Base-by-base conservation (phyloP, 2,329 filamentous ascomycete genomes). In the Colletotrichum eremochloae region DNA sequence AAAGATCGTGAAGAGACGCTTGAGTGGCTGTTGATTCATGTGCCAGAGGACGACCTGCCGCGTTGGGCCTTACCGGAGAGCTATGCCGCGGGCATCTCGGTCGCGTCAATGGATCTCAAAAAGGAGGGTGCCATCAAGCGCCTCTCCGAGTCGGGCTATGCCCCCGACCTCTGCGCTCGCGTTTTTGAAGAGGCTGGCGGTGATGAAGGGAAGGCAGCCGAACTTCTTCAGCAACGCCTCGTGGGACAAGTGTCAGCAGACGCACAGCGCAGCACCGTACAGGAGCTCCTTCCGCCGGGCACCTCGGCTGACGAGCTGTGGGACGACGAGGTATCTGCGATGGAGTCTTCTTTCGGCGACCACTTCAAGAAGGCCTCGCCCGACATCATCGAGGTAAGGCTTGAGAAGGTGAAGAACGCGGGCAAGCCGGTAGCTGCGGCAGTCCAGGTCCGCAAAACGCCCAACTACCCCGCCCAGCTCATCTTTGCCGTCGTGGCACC, bases 31-130 rank as follows among this genome's bases (percentile, higher is more conserved):
- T 88, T 99, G 61, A 95, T 98, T 63, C 96, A 99, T 81, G 95
- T 99, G 2, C 96, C 96, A 1, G 96, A 99, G 79, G 96, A 99
- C 79, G 96, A 98, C 78, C 84, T 98, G n/a, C 96, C 96, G 1
- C 86, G 89, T 8, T 98, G 96, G 95, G 94, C 94, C 76, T 84
- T 99, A 53, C 96, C 96, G 0, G 95, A 97, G 82, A 93, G 92
- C 73, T 99, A 99, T 80, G 91, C 93, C 14, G 96, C 95, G 38
- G 96, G 96, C 31, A 92, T 98, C 36, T 94, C 92, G 56, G 91
- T 99, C 75, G 96, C 92, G 1, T 93, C 93, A 63, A 93, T 91
- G 8, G 93, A 98, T 79, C 81, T 98, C 73, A 93, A 91, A 79
- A 90, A 91, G 76, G 95, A 98, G 80, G 92, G 90, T 5, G 92